Evolutionary conservation across 2,329 filamentous ascomycete species (phyloP).

Genomic region (Colletotrichum viniferum): DNA sequence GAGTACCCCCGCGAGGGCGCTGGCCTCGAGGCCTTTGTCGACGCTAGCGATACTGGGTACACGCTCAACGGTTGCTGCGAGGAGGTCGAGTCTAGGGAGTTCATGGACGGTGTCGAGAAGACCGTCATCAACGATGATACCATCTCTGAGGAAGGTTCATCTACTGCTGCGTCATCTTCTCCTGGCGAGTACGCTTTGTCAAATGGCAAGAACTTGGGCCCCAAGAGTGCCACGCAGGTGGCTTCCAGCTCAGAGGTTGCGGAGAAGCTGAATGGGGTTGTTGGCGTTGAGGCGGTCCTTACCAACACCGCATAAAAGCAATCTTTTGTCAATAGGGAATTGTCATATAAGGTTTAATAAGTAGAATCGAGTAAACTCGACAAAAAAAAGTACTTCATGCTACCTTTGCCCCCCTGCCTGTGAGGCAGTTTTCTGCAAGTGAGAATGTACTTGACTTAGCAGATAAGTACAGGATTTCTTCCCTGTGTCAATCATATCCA

Average conservation of each 20-base stretch:
- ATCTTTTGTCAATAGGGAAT: background rate
- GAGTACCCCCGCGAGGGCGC: conserved; percentile 66
- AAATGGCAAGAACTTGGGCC: background rate
- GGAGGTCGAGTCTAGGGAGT: background rate
- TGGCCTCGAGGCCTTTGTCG: conserved; percentile 72
- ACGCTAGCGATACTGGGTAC: conserved; percentile 70
- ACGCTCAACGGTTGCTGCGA: conserved; percentile 34
- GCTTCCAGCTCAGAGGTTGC: background rate
- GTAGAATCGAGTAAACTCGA: background rate
- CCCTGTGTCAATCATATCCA: background rate
- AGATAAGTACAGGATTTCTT: fast-evolving
- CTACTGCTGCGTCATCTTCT: background rate
- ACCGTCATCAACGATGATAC: background rate
- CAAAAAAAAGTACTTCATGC: background rate
- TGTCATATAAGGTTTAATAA: background rate
- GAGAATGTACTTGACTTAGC: background rate
- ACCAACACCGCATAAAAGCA: background rate
- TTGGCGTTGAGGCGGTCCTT: background rate
- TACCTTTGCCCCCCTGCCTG: background rate
- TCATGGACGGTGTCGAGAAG: background rate
- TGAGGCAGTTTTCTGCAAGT: background rate
- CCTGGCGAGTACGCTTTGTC: conserved; percentile 5
- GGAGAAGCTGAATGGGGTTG: background rate
- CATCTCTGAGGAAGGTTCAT: background rate
- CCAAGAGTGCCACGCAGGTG: background rate